A percentile compares a stretch with the other conserved stretches of the same genome.
Evolutionary conservation across 2,329 filamentous ascomycete genomes (phyloP).

Genomic region (Diaporthe sp.): DNA sequence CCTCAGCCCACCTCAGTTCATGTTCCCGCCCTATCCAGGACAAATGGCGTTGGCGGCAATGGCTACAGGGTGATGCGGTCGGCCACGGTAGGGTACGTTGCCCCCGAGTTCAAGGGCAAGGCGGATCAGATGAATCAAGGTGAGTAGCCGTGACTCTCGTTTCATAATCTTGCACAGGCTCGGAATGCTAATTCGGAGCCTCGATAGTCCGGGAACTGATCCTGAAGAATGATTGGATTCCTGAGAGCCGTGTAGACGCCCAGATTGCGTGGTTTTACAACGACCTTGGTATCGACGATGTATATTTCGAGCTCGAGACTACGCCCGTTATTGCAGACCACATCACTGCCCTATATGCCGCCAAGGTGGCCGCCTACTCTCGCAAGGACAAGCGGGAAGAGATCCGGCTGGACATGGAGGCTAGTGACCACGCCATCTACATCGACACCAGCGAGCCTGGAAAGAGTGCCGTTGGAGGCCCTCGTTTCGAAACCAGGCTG

Average conservation of each 20-base stretch:
- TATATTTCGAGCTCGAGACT: conserved; percentile 94
- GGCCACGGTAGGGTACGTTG: conserved; percentile 93
- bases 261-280: conserved; percentile 98
- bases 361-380: conserved; percentile 94
- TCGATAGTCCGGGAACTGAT: conserved; percentile 83
- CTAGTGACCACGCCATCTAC: conserved; percentile 94
- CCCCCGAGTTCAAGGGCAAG: conserved; percentile 94
- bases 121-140: conserved; percentile 88
- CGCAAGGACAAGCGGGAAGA: conserved; percentile 94
- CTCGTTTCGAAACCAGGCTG: conserved; percentile 93
- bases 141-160: conserved; percentile 54
- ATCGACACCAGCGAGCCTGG: conserved; percentile 97
- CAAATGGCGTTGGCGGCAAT: conserved; percentile 64
- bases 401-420: conserved; percentile 96
- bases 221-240: conserved; percentile 86
- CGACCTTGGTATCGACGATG: conserved; percentile 96
- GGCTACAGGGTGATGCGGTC: conserved; percentile 85
- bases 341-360: conserved; percentile 95
- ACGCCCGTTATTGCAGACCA: conserved; percentile 91
- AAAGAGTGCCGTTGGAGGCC: conserved; percentile 80
- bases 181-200: conserved; percentile 39
- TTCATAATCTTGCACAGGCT: not conserved
- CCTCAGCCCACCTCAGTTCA: conserved; percentile 90
- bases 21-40: conserved; percentile 69
- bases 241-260: conserved; percentile 82